Conservation (phyloP, 2,329 filamentous ascomycete species). For the Clonostachys solani region DNA sequence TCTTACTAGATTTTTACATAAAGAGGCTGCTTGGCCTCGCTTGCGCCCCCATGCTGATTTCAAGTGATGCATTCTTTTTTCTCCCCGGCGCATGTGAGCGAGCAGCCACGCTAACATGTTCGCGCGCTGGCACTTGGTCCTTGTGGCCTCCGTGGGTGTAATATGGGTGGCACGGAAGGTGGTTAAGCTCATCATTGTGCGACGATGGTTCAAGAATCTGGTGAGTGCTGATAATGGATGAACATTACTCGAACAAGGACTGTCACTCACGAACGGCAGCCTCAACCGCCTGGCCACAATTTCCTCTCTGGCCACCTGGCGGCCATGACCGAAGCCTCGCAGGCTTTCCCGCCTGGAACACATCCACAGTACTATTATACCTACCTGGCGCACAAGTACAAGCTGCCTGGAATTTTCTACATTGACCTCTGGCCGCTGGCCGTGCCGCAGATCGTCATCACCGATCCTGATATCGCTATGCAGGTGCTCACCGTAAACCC, state of each 20-base stretch:
- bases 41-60: no score
- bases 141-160: not conserved
- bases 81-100: no score
- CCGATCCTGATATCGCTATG: conserved; percentile 15
- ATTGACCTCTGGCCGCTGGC: conserved; percentile 21
- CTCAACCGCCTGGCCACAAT: conserved; percentile 8
- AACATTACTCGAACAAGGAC: not conserved
- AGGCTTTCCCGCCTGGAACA: conserved; percentile 10
- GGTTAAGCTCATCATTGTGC: not conserved
- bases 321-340: conserved; percentile 7
- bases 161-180: not conserved
- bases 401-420: conserved; percentile 18
- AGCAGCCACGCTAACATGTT: not conserved
- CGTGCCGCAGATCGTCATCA: conserved; percentile 15
- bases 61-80: no score
- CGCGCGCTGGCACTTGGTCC: not conserved
- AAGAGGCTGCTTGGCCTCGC: no score
- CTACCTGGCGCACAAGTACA: conserved; percentile 13
- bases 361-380: conserved; percentile 15
- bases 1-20: no score
- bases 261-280: not conserved
- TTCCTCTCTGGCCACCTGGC: conserved; percentile 12
- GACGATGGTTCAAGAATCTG: not conserved
- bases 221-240: not conserved
- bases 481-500: conserved; percentile 10